Evolutionary conservation across 495 filamentous ascomycete species (phyloP).

Genomic region (Penicillium paxilli): DNA sequence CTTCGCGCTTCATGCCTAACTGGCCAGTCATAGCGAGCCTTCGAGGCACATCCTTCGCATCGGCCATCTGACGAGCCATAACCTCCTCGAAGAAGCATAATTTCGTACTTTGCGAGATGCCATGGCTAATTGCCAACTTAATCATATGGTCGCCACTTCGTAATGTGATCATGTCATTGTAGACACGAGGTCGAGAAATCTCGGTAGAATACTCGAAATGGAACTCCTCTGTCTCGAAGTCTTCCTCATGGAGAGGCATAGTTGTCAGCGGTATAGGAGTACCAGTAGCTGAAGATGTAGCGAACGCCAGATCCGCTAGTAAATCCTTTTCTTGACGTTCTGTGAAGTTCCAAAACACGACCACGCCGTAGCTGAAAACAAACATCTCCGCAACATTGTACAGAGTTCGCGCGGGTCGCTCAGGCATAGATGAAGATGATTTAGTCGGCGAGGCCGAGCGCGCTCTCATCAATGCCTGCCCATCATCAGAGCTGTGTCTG

Average conservation of each 20-base stretch:
- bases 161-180: slow-evolving; percentile 99
- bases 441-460: slow-evolving; percentile 15
- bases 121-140: slow-evolving; percentile 94
- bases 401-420: slow-evolving; percentile 50
- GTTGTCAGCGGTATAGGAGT: slow-evolving; percentile 62
- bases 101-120: slow-evolving; percentile 96
- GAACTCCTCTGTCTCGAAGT: slow-evolving; percentile 98
- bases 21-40: slow-evolving; percentile 84
- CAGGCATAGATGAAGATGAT: slow-evolving; percentile 15
- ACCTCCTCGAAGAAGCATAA: slow-evolving; percentile 95
- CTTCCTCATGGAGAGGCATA: slow-evolving; percentile 71
- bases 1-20: slow-evolving; percentile 86
- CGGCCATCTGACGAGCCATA: slow-evolving; percentile 91
- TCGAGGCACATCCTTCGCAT: slow-evolving; percentile 89
- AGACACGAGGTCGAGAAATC: slow-evolving; percentile 84
- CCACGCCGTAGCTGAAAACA: slow-evolving; percentile 95
- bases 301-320: slow-evolving; percentile 92
- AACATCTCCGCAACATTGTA: slow-evolving; percentile 95
- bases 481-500: slow-evolving; percentile 28
- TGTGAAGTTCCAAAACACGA: slow-evolving; percentile 98
- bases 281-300: slow-evolving; percentile 54
- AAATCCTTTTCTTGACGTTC: slow-evolving; percentile 96
- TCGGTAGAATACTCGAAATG: slow-evolving; percentile 94
- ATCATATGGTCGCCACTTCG: slow-evolving; percentile 97
- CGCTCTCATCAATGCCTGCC: slow-evolving; percentile 18